A percentile compares a stretch with the other conserved stretches of the same genome.
These are phyloP conservation scores for Candida morakotiae DNA, from an alignment of 805 yeast species.

Conservation along the genomic window DNA sequence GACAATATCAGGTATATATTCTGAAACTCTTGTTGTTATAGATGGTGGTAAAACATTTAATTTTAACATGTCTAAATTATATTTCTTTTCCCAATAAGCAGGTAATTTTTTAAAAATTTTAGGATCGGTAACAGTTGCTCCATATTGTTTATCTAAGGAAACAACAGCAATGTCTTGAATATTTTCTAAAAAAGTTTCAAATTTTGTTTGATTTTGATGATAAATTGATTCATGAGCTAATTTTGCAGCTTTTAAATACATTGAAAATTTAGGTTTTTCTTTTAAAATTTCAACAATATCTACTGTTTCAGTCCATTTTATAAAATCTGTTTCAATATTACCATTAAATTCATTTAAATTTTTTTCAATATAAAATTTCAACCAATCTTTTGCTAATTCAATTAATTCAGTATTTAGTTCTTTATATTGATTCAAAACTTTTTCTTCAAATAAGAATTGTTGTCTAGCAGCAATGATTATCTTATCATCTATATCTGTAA, in stretches of 20 bases:
- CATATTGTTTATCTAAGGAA: slow-evolving; percentile 64
- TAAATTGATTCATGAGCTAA: slow-evolving; percentile 47
- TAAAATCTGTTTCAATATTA: slow-evolving; percentile 33
- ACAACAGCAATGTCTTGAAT: slow-evolving; percentile 79
- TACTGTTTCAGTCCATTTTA: slow-evolving; percentile 47
- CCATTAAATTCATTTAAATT: slow-evolving; percentile 48
- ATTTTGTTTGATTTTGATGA: slow-evolving; percentile 12
- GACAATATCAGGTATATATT: slow-evolving; percentile 90
- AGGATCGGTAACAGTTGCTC: slow-evolving; percentile 79
- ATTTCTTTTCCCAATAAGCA: slow-evolving; percentile 84
- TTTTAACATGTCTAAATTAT: slow-evolving; percentile 77
- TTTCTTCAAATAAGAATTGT: slow-evolving; percentile 69
- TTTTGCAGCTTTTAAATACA: slow-evolving; percentile 67
- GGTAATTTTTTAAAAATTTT: slow-evolving; percentile 77
- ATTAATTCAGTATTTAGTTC: slow-evolving; percentile 33
- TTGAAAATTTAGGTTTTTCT: slow-evolving; percentile 77
- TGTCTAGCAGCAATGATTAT: slow-evolving; percentile 94
- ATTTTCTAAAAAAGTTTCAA: slow-evolving; percentile 39
- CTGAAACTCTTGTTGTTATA: slow-evolving; percentile 90
- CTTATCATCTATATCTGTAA: slow-evolving; percentile 98
- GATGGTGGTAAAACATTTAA: slow-evolving; percentile 84
- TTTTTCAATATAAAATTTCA: slow-evolving; percentile 45
- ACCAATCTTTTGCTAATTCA: slow-evolving; percentile 38
- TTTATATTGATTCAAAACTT: slow-evolving; percentile 26
- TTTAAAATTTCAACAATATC: slow-evolving; percentile 49